Evolutionary conservation across 2,329 filamentous ascomycete genomes (phyloP).

Genomic region (Claviceps cyperi): DNA sequence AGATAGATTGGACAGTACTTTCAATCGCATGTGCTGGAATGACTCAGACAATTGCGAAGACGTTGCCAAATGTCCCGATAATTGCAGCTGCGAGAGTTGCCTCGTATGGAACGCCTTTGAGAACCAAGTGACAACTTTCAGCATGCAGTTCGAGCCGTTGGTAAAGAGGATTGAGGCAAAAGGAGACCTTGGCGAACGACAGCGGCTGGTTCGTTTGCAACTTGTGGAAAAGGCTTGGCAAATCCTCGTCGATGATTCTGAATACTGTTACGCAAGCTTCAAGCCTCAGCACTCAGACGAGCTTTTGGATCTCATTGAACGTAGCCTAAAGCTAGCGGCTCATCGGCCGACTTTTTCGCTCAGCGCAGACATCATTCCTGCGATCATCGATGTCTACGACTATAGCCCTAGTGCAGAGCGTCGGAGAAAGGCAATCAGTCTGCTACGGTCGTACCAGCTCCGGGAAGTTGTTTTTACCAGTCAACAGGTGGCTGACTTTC

Average conservation of each 20-base stretch:
- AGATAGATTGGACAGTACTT: neutral
- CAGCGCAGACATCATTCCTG: conserved; percentile 2
- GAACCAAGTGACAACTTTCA: neutral
- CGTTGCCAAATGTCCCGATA: neutral
- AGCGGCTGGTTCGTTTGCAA: neutral
- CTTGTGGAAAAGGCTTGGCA: conserved; percentile 1
- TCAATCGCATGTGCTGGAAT: conserved; percentile 1
- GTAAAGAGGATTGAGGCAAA: neutral
- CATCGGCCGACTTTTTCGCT: conserved; percentile 1
- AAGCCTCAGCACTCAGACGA: neutral
- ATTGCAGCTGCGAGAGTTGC: neutral
- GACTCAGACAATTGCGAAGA: neutral
- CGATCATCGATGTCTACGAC: conserved; percentile 2
- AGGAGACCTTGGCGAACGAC: neutral
- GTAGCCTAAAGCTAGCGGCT: neutral
- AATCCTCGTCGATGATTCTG: neutral
- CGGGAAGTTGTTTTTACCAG: conserved; percentile 3
- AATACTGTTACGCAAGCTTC: neutral
- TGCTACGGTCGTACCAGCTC: conserved; percentile 1
- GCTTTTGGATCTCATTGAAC: conserved; percentile 3
- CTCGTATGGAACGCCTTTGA: neutral
- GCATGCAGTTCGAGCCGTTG: neutral
- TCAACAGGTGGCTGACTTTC: conserved; percentile 2
- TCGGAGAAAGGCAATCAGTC: neutral
- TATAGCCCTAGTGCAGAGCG: conserved; percentile 1